Evolutionary conservation across 2,329 filamentous ascomycete genomes (phyloP).

Genomic region (Aspergillus pseudonomiae): DNA sequence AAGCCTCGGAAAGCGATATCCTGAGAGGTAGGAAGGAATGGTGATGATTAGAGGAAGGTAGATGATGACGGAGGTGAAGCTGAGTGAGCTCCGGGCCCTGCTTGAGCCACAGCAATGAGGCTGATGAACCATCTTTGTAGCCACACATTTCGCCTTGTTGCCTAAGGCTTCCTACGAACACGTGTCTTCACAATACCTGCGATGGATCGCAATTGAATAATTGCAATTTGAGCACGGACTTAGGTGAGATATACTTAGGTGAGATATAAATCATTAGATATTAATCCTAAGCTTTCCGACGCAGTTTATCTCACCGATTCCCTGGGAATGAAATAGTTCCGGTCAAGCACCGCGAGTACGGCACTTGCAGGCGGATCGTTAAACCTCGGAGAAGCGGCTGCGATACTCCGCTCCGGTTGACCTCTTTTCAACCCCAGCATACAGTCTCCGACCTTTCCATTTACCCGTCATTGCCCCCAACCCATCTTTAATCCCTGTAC

Average conservation of each 20-base stretch:
- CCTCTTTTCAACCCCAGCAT: constrained; percentile 26
- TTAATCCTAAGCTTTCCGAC: background rate
- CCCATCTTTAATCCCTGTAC: constrained; percentile 21
- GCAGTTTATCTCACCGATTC: background rate
- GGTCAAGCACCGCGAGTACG: background rate
- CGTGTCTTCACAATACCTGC: background rate
- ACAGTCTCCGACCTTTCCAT: constrained; percentile 28
- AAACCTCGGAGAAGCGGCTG: constrained; percentile 36
- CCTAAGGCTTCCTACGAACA: background rate
- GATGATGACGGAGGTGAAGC: constrained; percentile 2
- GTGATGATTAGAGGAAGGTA: background rate
- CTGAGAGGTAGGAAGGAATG: background rate
- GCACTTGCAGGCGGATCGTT: background rate
- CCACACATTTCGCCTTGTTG: background rate
- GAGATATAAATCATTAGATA: background rate
- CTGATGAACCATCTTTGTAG: background rate
- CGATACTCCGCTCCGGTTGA: constrained; percentile 24
- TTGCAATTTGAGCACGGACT: background rate
- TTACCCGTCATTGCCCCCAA: constrained; percentile 30
- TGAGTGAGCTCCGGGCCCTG: background rate
- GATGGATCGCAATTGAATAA: background rate
- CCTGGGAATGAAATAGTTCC: background rate
- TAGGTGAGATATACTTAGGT: background rate
- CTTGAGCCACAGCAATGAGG: background rate
- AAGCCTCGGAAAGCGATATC: background rate